Evolutionary conservation across 495 filamentous ascomycete genomes (phyloP).

Genomic region (Arthonia radiata): DNA sequence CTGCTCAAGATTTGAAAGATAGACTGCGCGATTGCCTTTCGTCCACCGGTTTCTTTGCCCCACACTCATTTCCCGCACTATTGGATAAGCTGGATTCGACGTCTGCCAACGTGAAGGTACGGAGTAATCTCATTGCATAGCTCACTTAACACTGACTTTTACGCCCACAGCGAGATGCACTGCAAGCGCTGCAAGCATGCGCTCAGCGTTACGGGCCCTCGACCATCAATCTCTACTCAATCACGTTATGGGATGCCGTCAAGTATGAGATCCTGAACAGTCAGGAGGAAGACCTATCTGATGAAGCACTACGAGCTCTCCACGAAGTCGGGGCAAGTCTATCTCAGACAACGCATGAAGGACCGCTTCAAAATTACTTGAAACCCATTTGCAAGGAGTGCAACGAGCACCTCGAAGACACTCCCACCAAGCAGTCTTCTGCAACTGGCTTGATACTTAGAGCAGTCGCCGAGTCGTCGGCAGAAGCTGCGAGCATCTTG

Average conservation of each 20-base stretch:
- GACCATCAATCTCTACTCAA: constrained; percentile 40
- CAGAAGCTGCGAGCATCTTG: constrained; percentile 26
- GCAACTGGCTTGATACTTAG: constrained; percentile 39
- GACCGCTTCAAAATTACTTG: constrained; percentile 33
- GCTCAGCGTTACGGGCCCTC: constrained; percentile 32
- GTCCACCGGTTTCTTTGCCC: constrained; percentile 40
- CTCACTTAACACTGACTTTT: constrained; percentile 17
- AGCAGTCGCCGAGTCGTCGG: constrained; percentile 28
- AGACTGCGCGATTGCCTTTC: constrained; percentile 47
- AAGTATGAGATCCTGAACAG: constrained; percentile 58
- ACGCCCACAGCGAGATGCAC: constrained; percentile 45
- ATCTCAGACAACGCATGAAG: constrained; percentile 24
- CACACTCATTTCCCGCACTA: constrained; percentile 41
- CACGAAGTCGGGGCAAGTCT: constrained; percentile 31
- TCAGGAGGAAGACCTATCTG: constrained; percentile 44
- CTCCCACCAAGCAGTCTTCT: constrained; percentile 53
- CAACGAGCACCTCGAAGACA: constrained; percentile 44
- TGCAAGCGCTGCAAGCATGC: constrained; percentile 39
- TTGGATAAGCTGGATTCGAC: constrained; percentile 58
- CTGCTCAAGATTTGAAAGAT: constrained; percentile 44
- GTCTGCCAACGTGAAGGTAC: constrained; percentile 45
- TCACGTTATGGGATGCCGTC: constrained; percentile 45
- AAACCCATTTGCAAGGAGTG: constrained; percentile 42
- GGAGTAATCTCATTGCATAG: constrained; percentile 1
- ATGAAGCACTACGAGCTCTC: constrained; percentile 29